Conservation (phyloP, 2,329 filamentous ascomycete species). For the Hysterium pulicare region DNA sequence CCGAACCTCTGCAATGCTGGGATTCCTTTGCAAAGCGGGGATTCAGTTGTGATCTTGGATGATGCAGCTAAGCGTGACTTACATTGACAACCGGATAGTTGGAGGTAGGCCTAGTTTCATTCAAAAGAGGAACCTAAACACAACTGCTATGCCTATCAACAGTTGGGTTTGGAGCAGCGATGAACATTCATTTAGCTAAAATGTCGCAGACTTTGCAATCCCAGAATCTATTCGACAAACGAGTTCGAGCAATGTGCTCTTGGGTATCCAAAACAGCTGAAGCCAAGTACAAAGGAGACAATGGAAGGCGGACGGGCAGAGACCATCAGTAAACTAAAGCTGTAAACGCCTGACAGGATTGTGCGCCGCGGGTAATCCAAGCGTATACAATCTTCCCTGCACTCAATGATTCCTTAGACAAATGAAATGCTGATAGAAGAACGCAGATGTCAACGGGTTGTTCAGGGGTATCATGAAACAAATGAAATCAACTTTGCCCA, state of each 20-base stretch:
- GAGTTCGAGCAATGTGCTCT: background rate
- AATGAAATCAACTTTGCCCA: background rate
- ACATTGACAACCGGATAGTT: no score
- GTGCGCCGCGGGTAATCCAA: background rate
- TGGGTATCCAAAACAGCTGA: background rate
- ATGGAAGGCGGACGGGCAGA: background rate
- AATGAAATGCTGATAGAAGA: no score
- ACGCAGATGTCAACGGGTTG: background rate
- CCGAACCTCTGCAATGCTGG: no score
- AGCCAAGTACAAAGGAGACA: background rate
- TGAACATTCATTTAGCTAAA: background rate
- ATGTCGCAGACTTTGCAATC: background rate
- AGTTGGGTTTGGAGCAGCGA: background rate
- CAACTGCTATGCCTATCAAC: no score
- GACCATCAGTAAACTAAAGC: background rate
- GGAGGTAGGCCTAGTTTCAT: no score
- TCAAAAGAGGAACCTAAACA: no score
- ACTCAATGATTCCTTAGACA: no score
- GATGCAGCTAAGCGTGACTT: no score
- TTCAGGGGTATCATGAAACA: background rate
- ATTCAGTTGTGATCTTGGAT: no score
- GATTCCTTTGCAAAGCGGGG: no score
- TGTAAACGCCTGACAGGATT: no score
- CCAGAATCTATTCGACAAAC: background rate
- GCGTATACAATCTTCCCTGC: no score